Base-by-base conservation (phyloP, 495 filamentous ascomycete species). In the Aspergillus steynii region DNA sequence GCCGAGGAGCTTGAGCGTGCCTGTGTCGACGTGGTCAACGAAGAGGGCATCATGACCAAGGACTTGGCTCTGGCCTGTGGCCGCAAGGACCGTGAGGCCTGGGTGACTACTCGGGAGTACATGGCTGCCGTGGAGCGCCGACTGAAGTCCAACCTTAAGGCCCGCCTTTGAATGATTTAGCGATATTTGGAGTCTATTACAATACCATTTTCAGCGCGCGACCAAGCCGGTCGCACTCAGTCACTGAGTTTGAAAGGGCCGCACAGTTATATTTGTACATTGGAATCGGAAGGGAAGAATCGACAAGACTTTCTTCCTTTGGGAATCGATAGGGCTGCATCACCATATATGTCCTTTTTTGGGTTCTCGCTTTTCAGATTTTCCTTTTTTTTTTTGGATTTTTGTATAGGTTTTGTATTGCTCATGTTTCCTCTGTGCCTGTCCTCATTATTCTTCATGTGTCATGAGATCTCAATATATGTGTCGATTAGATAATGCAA, bases 11-110 rank as follows among this genome's bases (percentile, higher is more conserved):
- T 99, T 59, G 95, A 99, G 86, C 81, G 89, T 73, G 95, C 95
- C n/a, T 96, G 94, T 74, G 79, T 96, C 52, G 93, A 98, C 69
- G 91, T 92, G 27, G 95, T 99, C 61, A 90, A 97, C 73, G 76
- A 90, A 49, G 92, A 97, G 67, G 91, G 90, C 53, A 90, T 97
- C 79, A 99, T 98, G 95, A 99, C 95, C 69, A 99, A 99, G 86
- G 95, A 99, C 77, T 74, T 99, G 65, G 94, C 94, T 20, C 84
- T 99, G 32, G 87, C 92, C 31, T 93, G 91, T 71, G 95, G 95
- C 66, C 90, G 90, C 83, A 91, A 87, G 61, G 88, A 85, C 49
- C 84, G 90, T 51, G 84, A 83, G 70, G 87, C 89, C 62, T 97
- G 91, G 80, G 95, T 94, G 50, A 96, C 91, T 14, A 99, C 95